Base-by-base conservation (phyloP, 176 grass and related monocot genomes). In the Phoenix roebelenii region DNA sequence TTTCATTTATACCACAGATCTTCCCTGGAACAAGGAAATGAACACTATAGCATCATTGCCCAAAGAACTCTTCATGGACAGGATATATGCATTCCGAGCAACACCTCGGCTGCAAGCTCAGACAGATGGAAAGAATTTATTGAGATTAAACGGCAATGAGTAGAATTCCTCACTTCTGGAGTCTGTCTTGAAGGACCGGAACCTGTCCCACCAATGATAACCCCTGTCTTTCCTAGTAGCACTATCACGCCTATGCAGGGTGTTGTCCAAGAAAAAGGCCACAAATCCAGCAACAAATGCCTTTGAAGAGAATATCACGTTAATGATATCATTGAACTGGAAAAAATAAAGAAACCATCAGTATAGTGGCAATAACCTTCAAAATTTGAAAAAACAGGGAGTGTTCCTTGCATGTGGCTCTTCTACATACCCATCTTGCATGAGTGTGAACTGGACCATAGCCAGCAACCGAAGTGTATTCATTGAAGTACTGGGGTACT, bases 51-150 rank as follows among this genome's bases (percentile, higher is more conserved):
- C 68, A 58, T 18, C n/a, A 15, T n/a, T n/a, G n/a, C 57, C 70
- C 59, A 60, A 67, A 72, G 66, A 81, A 60, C 69, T 59, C 56
- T n/a, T 58, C 51, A 51, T 76, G 55, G 51, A 60, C 20, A 63
- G 23, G 66, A 65, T 58, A 12, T 1, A 75, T 61, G 76, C 52
- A 49, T 51, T 61, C 52, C 10, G 23, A 16, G 51, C 64, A 57
- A 64, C 20, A 3, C 70, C 61, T 73, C 65, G 58, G 62, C 25
- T 22, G 30, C 52, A 74, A 69, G 22, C 64, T 92, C 77, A 98
- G 15, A 98, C 94, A 1, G 94, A 98, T 4, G 94, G 94, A 73
- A 98, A 98, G 74, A 98, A 98, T 53, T 93, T 98, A 64, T 98
- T 93, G 17, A 98, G 85, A 54, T 93, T 93, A 56, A 83, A 98